These are phyloP conservation scores for Epichloe sylvatica DNA, from an alignment of 2,329 filamentous ascomycete genomes.

Conservation along the genomic window DNA sequence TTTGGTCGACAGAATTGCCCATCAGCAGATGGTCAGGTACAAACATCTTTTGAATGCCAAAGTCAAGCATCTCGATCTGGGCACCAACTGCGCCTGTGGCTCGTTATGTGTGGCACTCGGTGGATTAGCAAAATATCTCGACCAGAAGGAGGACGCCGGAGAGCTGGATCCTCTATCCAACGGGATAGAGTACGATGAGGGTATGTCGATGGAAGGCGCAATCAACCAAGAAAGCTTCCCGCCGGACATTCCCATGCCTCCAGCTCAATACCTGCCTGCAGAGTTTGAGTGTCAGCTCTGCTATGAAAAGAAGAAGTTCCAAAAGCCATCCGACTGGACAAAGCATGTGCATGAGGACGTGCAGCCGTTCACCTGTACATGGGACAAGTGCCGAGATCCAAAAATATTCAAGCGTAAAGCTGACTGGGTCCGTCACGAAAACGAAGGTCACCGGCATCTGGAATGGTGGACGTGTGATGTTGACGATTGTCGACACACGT, in stretches of 20 bases:
- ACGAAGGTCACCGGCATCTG: conserved; percentile 75
- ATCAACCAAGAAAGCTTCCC: conserved; percentile 66
- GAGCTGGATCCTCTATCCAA: conserved; percentile 43
- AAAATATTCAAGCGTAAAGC: conserved; percentile 93
- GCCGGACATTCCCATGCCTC: conserved; percentile 66
- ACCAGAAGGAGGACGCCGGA: conserved; percentile 44
- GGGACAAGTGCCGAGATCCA: conserved; percentile 64
- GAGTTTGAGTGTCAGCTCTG: conserved; percentile 85
- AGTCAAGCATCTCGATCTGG: conserved; percentile 53
- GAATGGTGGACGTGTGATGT: conserved; percentile 85
- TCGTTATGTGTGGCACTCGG: conserved; percentile 51
- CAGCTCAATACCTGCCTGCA: conserved; percentile 59
- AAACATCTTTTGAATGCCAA: conserved; percentile 59
- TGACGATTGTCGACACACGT: conserved; percentile 66
- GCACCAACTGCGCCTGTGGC: conserved; percentile 47
- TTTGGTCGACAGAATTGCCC: conserved; percentile 67
- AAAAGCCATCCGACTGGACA: conserved; percentile 91
- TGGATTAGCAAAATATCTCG: conserved; percentile 49
- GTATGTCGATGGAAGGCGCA: conserved; percentile 53
- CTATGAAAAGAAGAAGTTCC: conserved; percentile 71
- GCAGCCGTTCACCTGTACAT: conserved; percentile 86
- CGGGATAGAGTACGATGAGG: conserved; percentile 41
- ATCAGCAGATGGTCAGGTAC: conserved; percentile 68
- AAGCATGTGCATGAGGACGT: conserved; percentile 93
- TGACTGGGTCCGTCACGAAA: conserved; percentile 91